A percentile compares a stretch with the other conserved stretches of the same genome.
Evolutionary conservation across 108 stramenopile species (phyloP).

Genomic region (Skeletonema menzelii): DNA sequence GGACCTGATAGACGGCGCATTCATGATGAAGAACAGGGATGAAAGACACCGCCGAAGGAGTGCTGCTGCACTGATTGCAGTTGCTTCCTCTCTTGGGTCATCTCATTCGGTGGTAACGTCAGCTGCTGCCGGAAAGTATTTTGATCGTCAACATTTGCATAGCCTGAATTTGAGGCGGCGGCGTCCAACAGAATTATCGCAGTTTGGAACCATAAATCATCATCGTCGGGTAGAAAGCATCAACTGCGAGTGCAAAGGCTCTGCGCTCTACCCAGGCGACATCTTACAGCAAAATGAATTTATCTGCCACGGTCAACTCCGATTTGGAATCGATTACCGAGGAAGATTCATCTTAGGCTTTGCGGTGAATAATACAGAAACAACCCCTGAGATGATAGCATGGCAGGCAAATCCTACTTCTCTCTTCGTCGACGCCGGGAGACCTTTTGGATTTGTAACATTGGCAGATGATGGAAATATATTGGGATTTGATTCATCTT

Average conservation of each 20-base stretch:
- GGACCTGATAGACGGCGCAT: not conserved
- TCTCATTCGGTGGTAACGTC: not conserved
- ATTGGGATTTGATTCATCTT: conserved; percentile 26
- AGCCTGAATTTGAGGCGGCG: not conserved
- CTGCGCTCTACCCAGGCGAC: conserved; percentile 5
- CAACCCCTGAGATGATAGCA: conserved; percentile 13
- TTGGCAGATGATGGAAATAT: conserved; percentile 26
- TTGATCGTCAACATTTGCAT: not conserved
- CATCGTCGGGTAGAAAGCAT: not conserved
- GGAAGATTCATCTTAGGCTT: conserved; percentile 17
- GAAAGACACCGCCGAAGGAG: not conserved
- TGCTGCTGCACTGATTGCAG: not conserved
- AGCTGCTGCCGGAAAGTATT: not conserved
- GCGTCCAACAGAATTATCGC: not conserved
- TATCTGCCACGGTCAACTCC: conserved; percentile 11
- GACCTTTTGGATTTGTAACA: conserved; percentile 6
- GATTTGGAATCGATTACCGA: conserved; percentile 19
- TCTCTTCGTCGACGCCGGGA: conserved; percentile 17
- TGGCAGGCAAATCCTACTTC: conserved; percentile 38
- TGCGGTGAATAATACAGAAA: not conserved
- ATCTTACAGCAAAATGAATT: conserved; percentile 8
- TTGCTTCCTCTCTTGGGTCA: not conserved
- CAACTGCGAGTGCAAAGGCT: conserved; percentile 7
- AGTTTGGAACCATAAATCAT: not conserved
- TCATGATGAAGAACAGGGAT: not conserved